Base-by-base conservation (phyloP, 345 rosid species). In the Salix viminalis region DNA sequence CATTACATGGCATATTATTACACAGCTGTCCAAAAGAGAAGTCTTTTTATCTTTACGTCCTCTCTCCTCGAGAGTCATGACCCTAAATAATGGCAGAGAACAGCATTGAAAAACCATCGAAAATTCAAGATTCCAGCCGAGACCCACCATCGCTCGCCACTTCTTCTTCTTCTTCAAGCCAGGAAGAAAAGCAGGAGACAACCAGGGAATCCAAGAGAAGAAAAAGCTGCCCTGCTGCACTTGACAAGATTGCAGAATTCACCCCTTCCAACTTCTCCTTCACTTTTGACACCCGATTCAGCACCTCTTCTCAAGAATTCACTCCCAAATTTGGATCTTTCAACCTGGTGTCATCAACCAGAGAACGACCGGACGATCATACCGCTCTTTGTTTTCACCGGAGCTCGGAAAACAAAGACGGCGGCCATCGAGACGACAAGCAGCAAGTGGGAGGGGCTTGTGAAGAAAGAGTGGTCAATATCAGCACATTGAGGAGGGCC, bases 261-360 rank as follows among this genome's bases (percentile, higher is more conserved):
- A 16, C 65, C 3, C 62, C 23, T 6, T 30, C 44, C 0, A 71
- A 14, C 73, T 69, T 42, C 13, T 67, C 79, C 67, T 71, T 75
- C 79, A 58, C 84, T 52, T 81, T 81, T 46, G 79, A 77, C 84
- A 76, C 77, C 80, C 61, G 73, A 69, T 62, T 64, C 48, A 21
- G 21, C n/a, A 28, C 34, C 30, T 34, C n/a, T 69, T 26, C 80
- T 18, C 74, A 73, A 16, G 67, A 81, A 48, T 44, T 16, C 71
- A 81, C 84, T 2, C 84, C 84, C 23, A 81, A 81, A 70, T 81
- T 81, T 34, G 84, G 84, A 77, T 76, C 80, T 21, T 81, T 76
- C 76, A 69, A 73, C 23, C 26, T 28, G 28, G 73, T 50, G 37
- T 6, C 37, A 34, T 42, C 76, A 11, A 73, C 69, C 68, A 5